A percentile compares a stretch with the other conserved stretches of the same genome.
These are phyloP conservation scores for Trapa incisa DNA, from an alignment of 345 rosid genomes.

Conservation along the genomic window DNA sequence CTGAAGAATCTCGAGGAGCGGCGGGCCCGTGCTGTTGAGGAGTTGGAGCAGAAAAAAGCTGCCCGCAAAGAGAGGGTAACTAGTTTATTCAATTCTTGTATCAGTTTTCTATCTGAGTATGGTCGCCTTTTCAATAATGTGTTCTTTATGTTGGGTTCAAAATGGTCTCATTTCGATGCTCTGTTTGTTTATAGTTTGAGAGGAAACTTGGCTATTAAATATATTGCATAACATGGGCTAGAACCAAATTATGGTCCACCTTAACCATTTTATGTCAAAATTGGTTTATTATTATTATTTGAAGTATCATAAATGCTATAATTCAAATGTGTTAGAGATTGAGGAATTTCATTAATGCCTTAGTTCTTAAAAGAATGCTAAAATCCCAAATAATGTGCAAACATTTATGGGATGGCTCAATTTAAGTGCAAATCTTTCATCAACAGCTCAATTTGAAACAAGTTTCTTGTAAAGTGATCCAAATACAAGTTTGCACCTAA, in stretches of 20 bases:
- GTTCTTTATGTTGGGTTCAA: background rate
- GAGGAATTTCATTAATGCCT: too few relatives aligned
- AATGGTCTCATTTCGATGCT: background rate
- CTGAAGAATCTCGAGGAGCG: constrained; percentile 85
- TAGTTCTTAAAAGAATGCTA: too few relatives aligned
- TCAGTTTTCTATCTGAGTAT: background rate
- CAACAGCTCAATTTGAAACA: too few relatives aligned
- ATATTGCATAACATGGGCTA: background rate
- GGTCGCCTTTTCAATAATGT: background rate
- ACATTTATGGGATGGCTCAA: too few relatives aligned
- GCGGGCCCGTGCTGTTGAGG: constrained; percentile 78
- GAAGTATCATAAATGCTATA: too few relatives aligned
- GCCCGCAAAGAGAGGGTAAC: constrained; percentile 87
- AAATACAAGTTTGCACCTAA: too few relatives aligned
- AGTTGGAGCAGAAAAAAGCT: constrained; percentile 71
- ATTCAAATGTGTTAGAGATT: too few relatives aligned
- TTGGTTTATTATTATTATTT: background rate
- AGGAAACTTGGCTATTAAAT: background rate
- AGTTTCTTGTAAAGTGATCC: too few relatives aligned
- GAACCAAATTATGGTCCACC: background rate
- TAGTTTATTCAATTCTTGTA: background rate
- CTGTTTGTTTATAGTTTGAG: background rate
- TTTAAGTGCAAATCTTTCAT: too few relatives aligned
- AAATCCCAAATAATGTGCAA: too few relatives aligned
- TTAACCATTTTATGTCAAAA: background rate